Evolutionary conservation across 169 alveolate species (phyloP).

Genomic region (Cystoisospora suis): DNA sequence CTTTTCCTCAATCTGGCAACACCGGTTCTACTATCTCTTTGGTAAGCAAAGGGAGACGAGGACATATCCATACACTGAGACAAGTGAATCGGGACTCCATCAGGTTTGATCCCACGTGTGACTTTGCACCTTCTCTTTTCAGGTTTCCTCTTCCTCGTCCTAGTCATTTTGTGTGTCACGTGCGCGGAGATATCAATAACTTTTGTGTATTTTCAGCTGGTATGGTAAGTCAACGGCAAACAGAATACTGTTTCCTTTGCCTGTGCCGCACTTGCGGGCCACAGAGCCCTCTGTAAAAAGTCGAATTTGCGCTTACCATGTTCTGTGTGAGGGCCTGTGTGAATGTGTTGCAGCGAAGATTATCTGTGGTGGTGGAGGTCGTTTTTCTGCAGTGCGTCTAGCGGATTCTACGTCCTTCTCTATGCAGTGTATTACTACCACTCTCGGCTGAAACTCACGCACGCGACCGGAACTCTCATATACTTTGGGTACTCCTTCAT

Average conservation of each 20-base stretch:
- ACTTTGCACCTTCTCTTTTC: not conserved
- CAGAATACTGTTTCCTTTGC: too few species aligned
- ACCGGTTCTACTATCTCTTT: slow-evolving; percentile 81
- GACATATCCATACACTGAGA: too few species aligned
- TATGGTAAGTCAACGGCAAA: not conserved
- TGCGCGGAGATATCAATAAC: slow-evolving; percentile 61
- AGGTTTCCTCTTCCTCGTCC: slow-evolving; percentile 66
- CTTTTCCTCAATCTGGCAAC: slow-evolving; percentile 81
- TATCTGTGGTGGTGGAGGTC: slow-evolving; percentile 89
- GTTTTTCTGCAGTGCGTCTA: slow-evolving; percentile 76
- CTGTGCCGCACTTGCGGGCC: too few species aligned
- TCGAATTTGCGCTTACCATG: too few species aligned
- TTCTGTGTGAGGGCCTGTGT: too few species aligned
- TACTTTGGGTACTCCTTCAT: slow-evolving; percentile 81
- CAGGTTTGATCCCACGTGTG: too few species aligned
- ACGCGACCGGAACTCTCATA: slow-evolving; percentile 77
- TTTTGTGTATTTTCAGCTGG: slow-evolving; percentile 55
- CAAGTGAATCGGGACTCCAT: too few species aligned
- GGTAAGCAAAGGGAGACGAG: slow-evolving; percentile 66
- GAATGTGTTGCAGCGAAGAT: slow-evolving; percentile 75
- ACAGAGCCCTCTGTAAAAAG: too few species aligned
- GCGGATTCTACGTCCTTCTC: slow-evolving; percentile 78
- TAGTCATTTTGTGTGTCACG: slow-evolving; percentile 47
- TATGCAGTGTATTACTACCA: slow-evolving; percentile 77
- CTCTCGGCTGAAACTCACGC: slow-evolving; percentile 72